Base-by-base conservation (phyloP, 2,329 filamentous ascomycete species). In the Lecanicillium sp. region DNA sequence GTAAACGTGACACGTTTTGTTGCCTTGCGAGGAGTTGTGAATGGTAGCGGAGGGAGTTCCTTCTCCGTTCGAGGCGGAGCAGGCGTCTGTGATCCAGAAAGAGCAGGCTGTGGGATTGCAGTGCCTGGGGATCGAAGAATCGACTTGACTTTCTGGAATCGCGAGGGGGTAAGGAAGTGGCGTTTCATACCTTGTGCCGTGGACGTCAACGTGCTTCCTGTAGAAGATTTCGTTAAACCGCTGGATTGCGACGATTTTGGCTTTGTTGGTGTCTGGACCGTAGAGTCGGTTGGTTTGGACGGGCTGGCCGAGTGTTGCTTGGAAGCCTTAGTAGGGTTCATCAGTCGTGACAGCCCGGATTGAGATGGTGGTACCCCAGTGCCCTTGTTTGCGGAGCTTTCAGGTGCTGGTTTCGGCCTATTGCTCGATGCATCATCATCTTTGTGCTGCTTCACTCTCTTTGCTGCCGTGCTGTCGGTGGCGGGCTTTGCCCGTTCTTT, bases 1-100 rank as follows among this genome's bases (percentile, higher is more conserved):
- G 83, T 87, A 52, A 94, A 95, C 36, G 84, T 80, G 27, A 94
- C 85, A 40, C 76, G 81, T 64, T 94, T 94, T 14, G 63, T 57
- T 28, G 68, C 55, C 58, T 79, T 84, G 17, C 79, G 73, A 7
- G 83, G 83, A 1, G 83, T 86, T 5, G 77, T 79, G 39, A 77
- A 62, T 5, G 73, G 68, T 14, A 69, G 55, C 3, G 65, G 55
- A 37, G 71, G 71, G 22, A 79, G 55, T 16, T 68, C 63, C 49
- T 75, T 78, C 22, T 77, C 67, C 11, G 71, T 55, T 14, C 57
- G 59, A 2, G 53, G 47, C 7, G 65, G 62, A 8, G 54, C 62
- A 3, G 73, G 71, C 0, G 71, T 74, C 51, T 69, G 67, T 1
- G 68, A 68, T 8, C 50, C 44, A 17, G 57, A 52, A 9, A 45